Conservation (phyloP, 495 filamentous ascomycete genomes). For the Bombardia bombarda region DNA sequence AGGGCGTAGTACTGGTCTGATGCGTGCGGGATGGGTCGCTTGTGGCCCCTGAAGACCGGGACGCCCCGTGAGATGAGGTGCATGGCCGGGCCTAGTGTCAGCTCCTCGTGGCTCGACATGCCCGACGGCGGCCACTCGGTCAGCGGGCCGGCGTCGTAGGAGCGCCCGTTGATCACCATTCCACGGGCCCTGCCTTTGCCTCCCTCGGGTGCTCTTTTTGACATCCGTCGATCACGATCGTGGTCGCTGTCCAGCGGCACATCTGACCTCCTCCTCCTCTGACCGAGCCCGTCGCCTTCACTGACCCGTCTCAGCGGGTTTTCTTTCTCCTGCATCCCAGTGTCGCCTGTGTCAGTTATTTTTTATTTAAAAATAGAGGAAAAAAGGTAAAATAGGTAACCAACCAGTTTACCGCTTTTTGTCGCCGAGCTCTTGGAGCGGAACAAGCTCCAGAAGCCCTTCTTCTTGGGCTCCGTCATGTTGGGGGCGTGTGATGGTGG, state of each 20-base stretch:
- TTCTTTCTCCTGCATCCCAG: conserved; percentile 21
- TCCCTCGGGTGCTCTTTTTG: background rate
- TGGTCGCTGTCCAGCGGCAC: background rate
- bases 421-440: conserved; percentile 27
- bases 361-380: background rate
- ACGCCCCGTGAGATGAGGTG: conserved; percentile 39
- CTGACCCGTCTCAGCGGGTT: conserved; percentile 16
- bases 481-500: too few species aligned
- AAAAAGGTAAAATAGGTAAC: conserved; percentile 9
- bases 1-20: conserved; percentile 43
- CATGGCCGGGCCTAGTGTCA: conserved; percentile 38
- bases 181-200: conserved; percentile 38
- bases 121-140: conserved; percentile 41
- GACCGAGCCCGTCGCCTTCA: conserved; percentile 20
- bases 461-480: conserved; percentile 26
- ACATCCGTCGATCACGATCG: background rate
- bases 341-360: background rate
- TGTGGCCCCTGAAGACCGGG: conserved; percentile 38
- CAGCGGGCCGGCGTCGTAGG: conserved; percentile 30
- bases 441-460: conserved; percentile 28
- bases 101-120: conserved; percentile 33
- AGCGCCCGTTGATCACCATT: conserved; percentile 14
- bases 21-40: conserved; percentile 35
- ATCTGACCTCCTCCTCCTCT: conserved; percentile 13
- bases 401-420: conserved; percentile 23